Base-by-base conservation (phyloP, 495 filamentous ascomycete genomes). In the Penicillium antarcticum region DNA sequence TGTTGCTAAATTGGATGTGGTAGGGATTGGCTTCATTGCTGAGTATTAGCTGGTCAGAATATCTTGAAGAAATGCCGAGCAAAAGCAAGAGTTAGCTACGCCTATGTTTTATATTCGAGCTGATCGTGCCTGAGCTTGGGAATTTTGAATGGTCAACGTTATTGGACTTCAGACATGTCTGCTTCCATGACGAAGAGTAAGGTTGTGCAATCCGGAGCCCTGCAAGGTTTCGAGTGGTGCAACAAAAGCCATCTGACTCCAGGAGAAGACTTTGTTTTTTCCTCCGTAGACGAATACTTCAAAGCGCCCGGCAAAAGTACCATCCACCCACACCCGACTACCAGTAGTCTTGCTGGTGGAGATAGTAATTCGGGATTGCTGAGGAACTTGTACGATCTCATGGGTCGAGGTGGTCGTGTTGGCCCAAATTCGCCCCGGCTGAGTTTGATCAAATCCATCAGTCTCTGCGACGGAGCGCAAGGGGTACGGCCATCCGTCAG, bases 191-290 rank as follows among this genome's bases (percentile, higher is more conserved):
- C 16, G 17, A 4, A 49, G 5, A 14, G 26, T 33, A 8, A 62
- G 21, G 33, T 45, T 52, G 4, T 54, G 47, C 11, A 63, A 37
- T 2, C 59, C 62, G 5, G 14, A 14, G 13, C 76, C 75, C 10
- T 45, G 8, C 2, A 71, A 26, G 0, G 31, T 42, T 3, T 76
- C 65, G 14, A 82, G 36, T 3, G 79, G 79, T 5, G 79, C 77
- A 10, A 82, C 77, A 57, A 82, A 77, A 9, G 79, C 77, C 79
- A 81, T 81, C 55, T 80, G 79, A 43, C 74, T 78, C 79, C 79
- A 82, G 5, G 74, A 78, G 39, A 76, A 73, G 19, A 69, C 32
- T 7, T 52, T 62, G 53, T 82, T 82, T 53, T 67, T 65, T 6
- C 79, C 79, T 1, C 79, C 78, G 54, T 69, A 82, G 1, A 82